A percentile compares a stretch with the other conserved stretches of the same genome.
Conservation (phyloP, 257 asterid species). For the Solanum okadae region DNA sequence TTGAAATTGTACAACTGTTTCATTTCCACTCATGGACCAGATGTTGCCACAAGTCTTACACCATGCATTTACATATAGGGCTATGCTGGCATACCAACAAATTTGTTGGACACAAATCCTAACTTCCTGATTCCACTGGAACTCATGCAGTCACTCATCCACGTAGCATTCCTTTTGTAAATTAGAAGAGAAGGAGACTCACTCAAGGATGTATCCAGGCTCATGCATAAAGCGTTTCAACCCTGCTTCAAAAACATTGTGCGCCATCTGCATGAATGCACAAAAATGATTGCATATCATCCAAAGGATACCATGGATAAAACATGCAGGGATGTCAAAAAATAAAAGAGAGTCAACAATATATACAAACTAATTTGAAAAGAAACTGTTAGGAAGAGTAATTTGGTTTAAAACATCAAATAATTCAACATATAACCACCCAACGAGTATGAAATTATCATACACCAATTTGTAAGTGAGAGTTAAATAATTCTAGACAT, state of each 20-base stretch:
- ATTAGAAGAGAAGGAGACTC: slow-evolving; percentile 23
- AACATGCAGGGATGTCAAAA: not conserved
- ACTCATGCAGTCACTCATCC: not conserved
- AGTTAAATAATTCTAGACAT: not conserved
- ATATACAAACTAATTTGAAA: not conserved
- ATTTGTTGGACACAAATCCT: not conserved
- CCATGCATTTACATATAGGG: not conserved
- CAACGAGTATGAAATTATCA: not conserved
- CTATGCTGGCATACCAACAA: not conserved
- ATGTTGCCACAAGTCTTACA: not conserved
- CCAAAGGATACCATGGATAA: not conserved
- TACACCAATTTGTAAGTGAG: not conserved
- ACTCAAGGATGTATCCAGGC: slow-evolving; percentile 96
- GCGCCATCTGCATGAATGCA: slow-evolving; percentile 60
- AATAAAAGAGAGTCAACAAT: not conserved
- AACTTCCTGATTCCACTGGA: not conserved
- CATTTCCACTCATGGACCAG: not conserved
- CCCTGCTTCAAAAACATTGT: slow-evolving; percentile 88
- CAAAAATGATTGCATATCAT: not conserved
- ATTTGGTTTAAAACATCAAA: not conserved
- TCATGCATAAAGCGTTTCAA: slow-evolving; percentile 93
- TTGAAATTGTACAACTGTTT: not conserved
- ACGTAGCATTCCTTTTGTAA: not conserved
- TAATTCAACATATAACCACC: not conserved
- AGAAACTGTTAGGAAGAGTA: not conserved